phyloP scores from a whole-genome alignment of 805 yeast genomes.

The Candida tammaniensis region DNA sequence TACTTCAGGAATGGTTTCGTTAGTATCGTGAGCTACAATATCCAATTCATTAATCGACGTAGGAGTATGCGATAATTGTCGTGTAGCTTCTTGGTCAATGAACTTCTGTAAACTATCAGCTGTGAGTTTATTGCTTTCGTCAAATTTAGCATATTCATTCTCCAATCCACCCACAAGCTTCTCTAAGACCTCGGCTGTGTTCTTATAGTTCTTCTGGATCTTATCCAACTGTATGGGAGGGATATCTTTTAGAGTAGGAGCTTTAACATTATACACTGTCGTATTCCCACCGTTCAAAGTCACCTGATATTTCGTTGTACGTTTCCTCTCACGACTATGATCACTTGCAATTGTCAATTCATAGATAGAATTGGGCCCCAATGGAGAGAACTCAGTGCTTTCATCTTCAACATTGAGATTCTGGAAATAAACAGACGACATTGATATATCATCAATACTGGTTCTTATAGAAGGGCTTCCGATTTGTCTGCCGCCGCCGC shows the following conservation, averaged over 20 bases:
- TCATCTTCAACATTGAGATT: conserved; percentile 14
- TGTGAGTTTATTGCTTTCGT: conserved; percentile 37
- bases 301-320: conserved; percentile 32
- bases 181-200: conserved; percentile 18
- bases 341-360: conserved; percentile 69
- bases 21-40: conserved; percentile 6
- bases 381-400: conserved; percentile 41
- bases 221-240: conserved; percentile 67
- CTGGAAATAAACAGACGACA: conserved; percentile 26
- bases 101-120: conserved; percentile 34
- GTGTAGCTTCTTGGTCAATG: no score
- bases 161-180: conserved; percentile 17
- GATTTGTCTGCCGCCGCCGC: no score
- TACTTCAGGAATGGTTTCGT: conserved; percentile 55
- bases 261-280: conserved; percentile 42
- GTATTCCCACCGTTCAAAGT: conserved; percentile 43
- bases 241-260: conserved; percentile 80
- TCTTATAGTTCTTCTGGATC: conserved; percentile 23
- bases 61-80: no score
- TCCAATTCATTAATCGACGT: conserved; percentile 10
- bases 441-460: conserved; percentile 32
- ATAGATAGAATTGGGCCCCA: conserved; percentile 74
- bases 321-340: conserved; percentile 32
- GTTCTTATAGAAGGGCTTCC: conserved; percentile 25
- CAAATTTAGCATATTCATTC: conserved; percentile 34